Conservation (phyloP, 139 green algal species). For the Desmodesmus armatus region DNA sequence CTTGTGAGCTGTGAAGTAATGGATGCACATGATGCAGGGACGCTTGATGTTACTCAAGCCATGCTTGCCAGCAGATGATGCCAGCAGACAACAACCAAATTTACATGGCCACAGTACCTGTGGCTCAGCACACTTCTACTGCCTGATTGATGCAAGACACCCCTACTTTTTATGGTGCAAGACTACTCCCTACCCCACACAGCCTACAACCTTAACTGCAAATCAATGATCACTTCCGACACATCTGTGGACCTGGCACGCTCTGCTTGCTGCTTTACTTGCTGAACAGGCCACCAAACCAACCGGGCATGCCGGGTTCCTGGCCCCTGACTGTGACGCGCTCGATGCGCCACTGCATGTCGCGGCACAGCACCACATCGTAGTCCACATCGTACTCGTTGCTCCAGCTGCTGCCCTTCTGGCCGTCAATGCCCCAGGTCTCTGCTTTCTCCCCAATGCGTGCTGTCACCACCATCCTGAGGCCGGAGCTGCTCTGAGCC, state of each 20-base stretch:
- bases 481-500: conserved; percentile 26
- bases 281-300: conserved; percentile 4
- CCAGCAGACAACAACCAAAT: too few species aligned
- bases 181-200: too few species aligned
- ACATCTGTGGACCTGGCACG: neutral
- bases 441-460: conserved; percentile 11
- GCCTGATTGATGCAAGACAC: too few species aligned
- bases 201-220: neutral
- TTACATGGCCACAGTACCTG: too few species aligned
- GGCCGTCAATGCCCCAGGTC: conserved; percentile 40
- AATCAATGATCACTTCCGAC: neutral
- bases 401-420: conserved; percentile 34
- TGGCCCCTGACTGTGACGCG: conserved; percentile 27
- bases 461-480: neutral
- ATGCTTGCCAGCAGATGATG: too few species aligned
- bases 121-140: too few species aligned
- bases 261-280: neutral
- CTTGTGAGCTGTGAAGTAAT: too few species aligned
- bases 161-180: too few species aligned
- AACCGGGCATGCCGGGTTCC: conserved; percentile 9
- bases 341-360: conserved; percentile 36
- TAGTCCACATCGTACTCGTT: conserved; percentile 49
- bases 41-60: too few species aligned
- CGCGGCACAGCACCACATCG: conserved; percentile 32
- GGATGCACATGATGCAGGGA: too few species aligned